phyloP scores from a whole-genome alignment of 345 rosid genomes.

The Eucalyptus leucophloia region DNA sequence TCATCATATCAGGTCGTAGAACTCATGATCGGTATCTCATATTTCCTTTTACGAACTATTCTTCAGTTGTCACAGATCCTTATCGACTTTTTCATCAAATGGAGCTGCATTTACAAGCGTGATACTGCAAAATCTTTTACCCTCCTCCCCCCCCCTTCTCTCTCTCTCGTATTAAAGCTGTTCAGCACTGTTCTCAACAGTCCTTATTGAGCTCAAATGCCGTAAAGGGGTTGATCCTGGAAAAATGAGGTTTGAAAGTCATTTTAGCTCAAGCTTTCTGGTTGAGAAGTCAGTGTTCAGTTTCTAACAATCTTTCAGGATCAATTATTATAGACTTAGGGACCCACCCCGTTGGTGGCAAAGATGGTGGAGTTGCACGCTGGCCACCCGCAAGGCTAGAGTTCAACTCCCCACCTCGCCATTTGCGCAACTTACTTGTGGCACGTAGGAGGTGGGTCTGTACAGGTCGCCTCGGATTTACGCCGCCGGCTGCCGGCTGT shows the following conservation, averaged over 20 bases:
- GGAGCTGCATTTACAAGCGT: no score
- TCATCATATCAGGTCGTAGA: no score
- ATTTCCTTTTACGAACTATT: not conserved
- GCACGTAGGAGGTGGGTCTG: no score
- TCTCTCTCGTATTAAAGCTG: not conserved
- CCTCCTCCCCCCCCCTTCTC: not conserved
- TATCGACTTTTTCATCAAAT: not conserved
- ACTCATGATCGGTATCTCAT: not conserved
- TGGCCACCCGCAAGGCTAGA: no score
- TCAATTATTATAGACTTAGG: not conserved
- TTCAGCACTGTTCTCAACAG: not conserved
- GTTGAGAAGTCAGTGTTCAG: not conserved
- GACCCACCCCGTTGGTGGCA: no score
- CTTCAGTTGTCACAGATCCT: not conserved
- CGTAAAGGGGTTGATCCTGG: not conserved
- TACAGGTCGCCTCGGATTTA: no score
- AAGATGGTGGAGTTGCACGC: no score
- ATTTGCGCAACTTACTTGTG: rapidly evolving
- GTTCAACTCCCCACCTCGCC: no score
- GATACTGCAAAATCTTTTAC: not conserved
- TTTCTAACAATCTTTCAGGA: not conserved
- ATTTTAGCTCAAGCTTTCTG: not conserved
- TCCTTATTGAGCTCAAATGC: not conserved
- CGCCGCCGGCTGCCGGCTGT: no score
- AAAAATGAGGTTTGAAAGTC: not conserved